Conservation (phyloP, 108 stramenopile species). For the Conticribra weissflogii region DNA sequence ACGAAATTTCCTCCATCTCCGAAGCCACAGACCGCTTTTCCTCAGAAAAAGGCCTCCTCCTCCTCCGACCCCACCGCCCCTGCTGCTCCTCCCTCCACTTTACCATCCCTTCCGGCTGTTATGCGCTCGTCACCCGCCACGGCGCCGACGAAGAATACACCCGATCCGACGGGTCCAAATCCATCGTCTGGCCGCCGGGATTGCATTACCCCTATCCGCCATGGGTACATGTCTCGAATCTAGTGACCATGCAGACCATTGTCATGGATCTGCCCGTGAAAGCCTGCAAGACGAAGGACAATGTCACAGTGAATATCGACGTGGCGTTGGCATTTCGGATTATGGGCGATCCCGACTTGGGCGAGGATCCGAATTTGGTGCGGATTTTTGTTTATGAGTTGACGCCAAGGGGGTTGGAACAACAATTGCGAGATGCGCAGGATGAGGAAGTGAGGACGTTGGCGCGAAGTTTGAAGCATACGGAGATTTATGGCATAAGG, state of each 20-base stretch:
- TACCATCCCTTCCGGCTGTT: constrained; percentile 24
- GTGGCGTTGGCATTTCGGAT: constrained; percentile 53
- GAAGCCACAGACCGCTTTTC: constrained; percentile 12
- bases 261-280: constrained; percentile 62
- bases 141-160: constrained; percentile 49
- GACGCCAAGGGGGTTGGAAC: constrained; percentile 52
- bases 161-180: constrained; percentile 1
- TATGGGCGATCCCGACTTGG: constrained; percentile 48
- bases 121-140: constrained; percentile 53
- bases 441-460: constrained; percentile 46
- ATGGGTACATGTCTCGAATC: constrained; percentile 47
- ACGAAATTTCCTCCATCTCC: constrained; percentile 11
- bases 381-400: constrained; percentile 56
- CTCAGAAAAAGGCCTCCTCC: constrained; percentile 18
- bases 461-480: constrained; percentile 50
- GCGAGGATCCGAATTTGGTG: constrained; percentile 51
- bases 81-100: constrained; percentile 7
- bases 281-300: constrained; percentile 55
- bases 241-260: constrained; percentile 54
- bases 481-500: constrained; percentile 58
- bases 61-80: constrained; percentile 18
- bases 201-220: constrained; percentile 43
- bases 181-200: constrained; percentile 56
- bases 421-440: constrained; percentile 60
- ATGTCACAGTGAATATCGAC: constrained; percentile 56